These are phyloP conservation scores for Mycena alexandri DNA, from an alignment of 768 basidiomycete species.

Conservation along the genomic window DNA sequence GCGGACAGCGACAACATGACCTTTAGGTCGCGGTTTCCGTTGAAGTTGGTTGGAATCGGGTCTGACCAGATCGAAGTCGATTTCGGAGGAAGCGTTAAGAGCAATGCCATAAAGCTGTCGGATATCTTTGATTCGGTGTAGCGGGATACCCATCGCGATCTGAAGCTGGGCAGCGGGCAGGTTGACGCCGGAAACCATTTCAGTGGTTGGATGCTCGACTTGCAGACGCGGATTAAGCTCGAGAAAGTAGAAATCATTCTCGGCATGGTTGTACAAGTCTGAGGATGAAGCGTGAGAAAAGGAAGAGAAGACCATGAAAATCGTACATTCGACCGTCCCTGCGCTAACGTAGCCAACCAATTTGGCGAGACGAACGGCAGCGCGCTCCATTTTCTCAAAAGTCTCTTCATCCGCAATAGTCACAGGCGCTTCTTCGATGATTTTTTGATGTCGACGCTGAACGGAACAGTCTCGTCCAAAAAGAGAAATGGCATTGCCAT, in stretches of 20 bases:
- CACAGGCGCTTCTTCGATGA: conserved; percentile 99
- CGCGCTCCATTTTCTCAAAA: conserved; percentile 98
- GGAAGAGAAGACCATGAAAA: conserved; percentile 25
- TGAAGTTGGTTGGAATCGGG: conserved; percentile 91
- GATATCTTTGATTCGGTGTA: conserved; percentile 96
- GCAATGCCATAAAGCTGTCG: conserved; percentile 95
- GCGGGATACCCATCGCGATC: conserved; percentile 97
- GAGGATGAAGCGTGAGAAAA: conserved; percentile 23
- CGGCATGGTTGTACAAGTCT: conserved; percentile 96
- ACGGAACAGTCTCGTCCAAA: conserved; percentile 99
- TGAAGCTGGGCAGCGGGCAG: conserved; percentile 97
- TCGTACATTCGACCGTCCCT: conserved; percentile 95
- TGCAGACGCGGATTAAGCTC: conserved; percentile 99
- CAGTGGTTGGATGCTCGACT: conserved; percentile 99
- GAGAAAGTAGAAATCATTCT: conserved; percentile 96
- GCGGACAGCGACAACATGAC: conserved; percentile 98
- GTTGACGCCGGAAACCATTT: conserved; percentile 99
- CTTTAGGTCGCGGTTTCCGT: conserved; percentile 96
- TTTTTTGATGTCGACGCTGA: conserved; percentile 99
- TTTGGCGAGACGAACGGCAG: conserved; percentile 98
- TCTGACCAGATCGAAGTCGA: conserved; percentile 96
- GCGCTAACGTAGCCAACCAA: conserved; percentile 99
- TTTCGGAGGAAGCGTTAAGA: conserved; percentile 88
- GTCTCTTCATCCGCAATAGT: conserved; percentile 94
- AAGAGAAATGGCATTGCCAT: conserved; percentile 98